Evolutionary conservation across 179 eudicot species (phyloP), one percentile per base, ranked within the genome.

Genomic region (Actinidia chinensis): DNA sequence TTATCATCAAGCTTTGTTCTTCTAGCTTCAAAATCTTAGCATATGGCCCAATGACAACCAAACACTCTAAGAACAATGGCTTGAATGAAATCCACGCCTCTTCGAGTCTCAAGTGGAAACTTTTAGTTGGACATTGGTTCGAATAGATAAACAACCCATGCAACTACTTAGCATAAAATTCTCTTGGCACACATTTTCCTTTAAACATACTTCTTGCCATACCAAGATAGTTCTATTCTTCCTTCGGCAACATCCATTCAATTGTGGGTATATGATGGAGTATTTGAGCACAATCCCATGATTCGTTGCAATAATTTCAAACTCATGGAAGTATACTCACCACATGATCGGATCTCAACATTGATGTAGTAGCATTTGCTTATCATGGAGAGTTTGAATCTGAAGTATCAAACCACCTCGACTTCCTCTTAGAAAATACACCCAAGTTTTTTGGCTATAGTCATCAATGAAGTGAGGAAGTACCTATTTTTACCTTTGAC

Each of bases 121-220:
- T 52, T 13, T n/a, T 60, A 22, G 76, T 78, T 2, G 63, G 71
- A 51, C 71, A 78, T 3, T 22, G 36, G 28, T 71, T 78, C 12
- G n/a, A 63, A 61, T 10, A 71, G 28, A 20, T 60, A 72, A 4
- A 78, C 33, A 0, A 51, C 71, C 17, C 63, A 60, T 12, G 47
- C 50, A 2, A 71, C 63, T 1, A 51, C 76, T 50, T 78, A 2
- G 76, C 70, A 61, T 64, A 71, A 60, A 78, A 71, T n/a, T n/a
- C n/a, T n/a, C n/a, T 7, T 48, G 76, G 81, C 70, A 71, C 18
- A 4, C 50, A 71, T 71, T 78, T 78, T 3, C 13, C 20, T 10
- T 71, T 59, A 36, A 78, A 7, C 71, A 71, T 78, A 28, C 48
- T 23, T 4, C 76, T 14, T 1, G 25, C 71, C 76, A 78, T 78